Evolutionary conservation across 192 early-diverging fungal species (phyloP).

Genomic region (Entomortierella chlamydospora): DNA sequence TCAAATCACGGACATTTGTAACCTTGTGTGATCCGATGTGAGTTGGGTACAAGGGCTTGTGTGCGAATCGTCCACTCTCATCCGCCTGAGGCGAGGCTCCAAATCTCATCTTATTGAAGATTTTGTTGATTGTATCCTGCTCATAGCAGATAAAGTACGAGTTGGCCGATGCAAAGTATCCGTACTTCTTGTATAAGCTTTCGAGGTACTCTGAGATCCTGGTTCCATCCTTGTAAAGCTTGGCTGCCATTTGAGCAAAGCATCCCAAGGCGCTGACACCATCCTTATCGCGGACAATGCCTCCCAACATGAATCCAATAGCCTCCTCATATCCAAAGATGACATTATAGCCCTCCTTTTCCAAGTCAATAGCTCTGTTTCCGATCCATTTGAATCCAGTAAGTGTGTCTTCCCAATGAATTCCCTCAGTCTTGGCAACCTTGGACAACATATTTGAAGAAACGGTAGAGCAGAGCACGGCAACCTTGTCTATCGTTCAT

Average conservation of each 20-base stretch:
- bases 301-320: slow-evolving; percentile 87
- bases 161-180: slow-evolving; percentile 88
- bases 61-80: slow-evolving; percentile 37
- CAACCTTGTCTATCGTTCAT: slow-evolving; percentile 62
- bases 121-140: slow-evolving; percentile 70
- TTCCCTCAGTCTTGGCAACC: slow-evolving; percentile 80
- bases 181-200: slow-evolving; percentile 79
- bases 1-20: slow-evolving; percentile 85
- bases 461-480: slow-evolving; percentile 89
- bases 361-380: slow-evolving; percentile 80
- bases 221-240: slow-evolving; percentile 71
- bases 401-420: slow-evolving; percentile 89
- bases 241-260: slow-evolving; percentile 81
- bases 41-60: slow-evolving; percentile 76
- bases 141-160: slow-evolving; percentile 91
- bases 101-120: slow-evolving; percentile 88
- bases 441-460: slow-evolving; percentile 86
- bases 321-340: slow-evolving; percentile 96
- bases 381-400: slow-evolving; percentile 98
- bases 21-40: slow-evolving; percentile 77
- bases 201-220: slow-evolving; percentile 79
- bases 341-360: slow-evolving; percentile 71
- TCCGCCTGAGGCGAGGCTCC: slow-evolving; percentile 58
- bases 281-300: slow-evolving; percentile 91
- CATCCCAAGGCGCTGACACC: slow-evolving; percentile 86